Conservation (phyloP, 352 stramenopile genomes). For the Pythium apleroticum region DNA sequence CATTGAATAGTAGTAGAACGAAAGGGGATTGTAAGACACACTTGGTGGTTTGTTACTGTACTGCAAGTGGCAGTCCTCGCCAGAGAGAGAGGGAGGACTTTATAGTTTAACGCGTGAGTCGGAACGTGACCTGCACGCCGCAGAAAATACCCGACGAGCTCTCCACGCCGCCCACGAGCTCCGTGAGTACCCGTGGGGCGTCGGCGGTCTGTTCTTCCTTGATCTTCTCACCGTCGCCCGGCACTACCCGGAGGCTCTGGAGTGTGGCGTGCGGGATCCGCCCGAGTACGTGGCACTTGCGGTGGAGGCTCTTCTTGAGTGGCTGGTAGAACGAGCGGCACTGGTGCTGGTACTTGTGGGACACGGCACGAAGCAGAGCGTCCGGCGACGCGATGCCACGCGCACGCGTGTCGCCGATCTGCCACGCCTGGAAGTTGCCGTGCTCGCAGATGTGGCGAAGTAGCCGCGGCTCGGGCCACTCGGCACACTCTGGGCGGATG, state of each 20-base stretch:
- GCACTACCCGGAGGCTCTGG: conserved; percentile 1
- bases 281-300: conserved; percentile 24
- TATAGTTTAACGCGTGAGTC: conserved; percentile 17
- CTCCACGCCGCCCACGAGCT: conserved; percentile 25
- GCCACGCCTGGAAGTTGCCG: conserved; percentile 26
- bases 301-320: conserved; percentile 26
- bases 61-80: not conserved
- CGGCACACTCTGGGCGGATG: conserved; percentile 22
- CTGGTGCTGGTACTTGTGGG: conserved; percentile 28
- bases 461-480: conserved; percentile 23
- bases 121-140: conserved; percentile 27
- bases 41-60: not conserved
- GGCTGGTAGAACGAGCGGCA: conserved; percentile 32
- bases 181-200: conserved; percentile 12
- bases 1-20: conserved; percentile 9
- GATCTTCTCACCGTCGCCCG: not conserved
- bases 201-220: not conserved
- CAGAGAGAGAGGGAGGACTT: not conserved
- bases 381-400: conserved; percentile 16
- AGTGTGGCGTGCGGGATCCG: conserved; percentile 23
- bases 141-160: conserved; percentile 23
- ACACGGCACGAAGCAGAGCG: conserved; percentile 20
- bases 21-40: no score
- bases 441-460: conserved; percentile 29
- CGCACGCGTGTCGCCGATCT: conserved; percentile 24